A percentile compares a stretch with the other conserved stretches of the same genome.
Evolutionary conservation across 169 alveolate genomes (phyloP).

Genomic region (Miamiensis avidus): DNA sequence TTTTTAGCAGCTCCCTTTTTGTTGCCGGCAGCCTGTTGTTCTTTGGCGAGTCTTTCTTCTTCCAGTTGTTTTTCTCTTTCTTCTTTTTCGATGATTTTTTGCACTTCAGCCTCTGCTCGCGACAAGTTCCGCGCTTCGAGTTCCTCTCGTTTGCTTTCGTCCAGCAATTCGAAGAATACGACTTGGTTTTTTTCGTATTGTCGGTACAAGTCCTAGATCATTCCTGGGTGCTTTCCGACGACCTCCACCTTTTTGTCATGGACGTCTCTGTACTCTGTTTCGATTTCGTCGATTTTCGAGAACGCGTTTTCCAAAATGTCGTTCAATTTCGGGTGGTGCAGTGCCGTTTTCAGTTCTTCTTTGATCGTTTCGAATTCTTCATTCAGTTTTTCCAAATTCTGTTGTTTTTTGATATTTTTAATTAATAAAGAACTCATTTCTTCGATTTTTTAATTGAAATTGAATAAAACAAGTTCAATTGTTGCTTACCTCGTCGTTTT

Average conservation of each 20-base stretch:
- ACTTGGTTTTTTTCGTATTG: constrained; percentile 48
- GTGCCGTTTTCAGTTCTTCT: constrained; percentile 54
- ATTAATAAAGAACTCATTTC: too few species aligned
- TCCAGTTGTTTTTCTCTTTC: constrained; percentile 64
- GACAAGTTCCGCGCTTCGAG: constrained; percentile 44
- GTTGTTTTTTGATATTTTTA: too few species aligned
- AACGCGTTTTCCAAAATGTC: constrained; percentile 52
- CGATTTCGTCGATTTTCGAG: constrained; percentile 51
- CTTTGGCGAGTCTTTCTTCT: constrained; percentile 53
- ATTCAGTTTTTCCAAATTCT: constrained; percentile 30
- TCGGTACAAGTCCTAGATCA: constrained; percentile 35
- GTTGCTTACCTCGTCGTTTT: constrained; percentile 47
- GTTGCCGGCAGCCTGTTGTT: constrained; percentile 47
- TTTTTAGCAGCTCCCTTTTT: constrained; percentile 39
- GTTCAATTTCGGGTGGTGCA: constrained; percentile 70
- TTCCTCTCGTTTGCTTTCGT: constrained; percentile 44
- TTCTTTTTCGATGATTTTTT: constrained; percentile 53
- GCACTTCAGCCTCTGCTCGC: constrained; percentile 53
- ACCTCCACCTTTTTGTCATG: constrained; percentile 49
- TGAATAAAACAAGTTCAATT: too few species aligned
- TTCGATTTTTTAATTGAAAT: too few species aligned
- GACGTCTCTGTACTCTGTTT: constrained; percentile 55
- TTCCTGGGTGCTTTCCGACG: constrained; percentile 54
- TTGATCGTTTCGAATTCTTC: constrained; percentile 51
- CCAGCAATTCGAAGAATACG: constrained; percentile 40